A percentile compares a stretch with the other conserved stretches of the same genome.
Evolutionary conservation across 2,329 filamentous ascomycete genomes (phyloP).

Genomic region (Sporothrix globosa): DNA sequence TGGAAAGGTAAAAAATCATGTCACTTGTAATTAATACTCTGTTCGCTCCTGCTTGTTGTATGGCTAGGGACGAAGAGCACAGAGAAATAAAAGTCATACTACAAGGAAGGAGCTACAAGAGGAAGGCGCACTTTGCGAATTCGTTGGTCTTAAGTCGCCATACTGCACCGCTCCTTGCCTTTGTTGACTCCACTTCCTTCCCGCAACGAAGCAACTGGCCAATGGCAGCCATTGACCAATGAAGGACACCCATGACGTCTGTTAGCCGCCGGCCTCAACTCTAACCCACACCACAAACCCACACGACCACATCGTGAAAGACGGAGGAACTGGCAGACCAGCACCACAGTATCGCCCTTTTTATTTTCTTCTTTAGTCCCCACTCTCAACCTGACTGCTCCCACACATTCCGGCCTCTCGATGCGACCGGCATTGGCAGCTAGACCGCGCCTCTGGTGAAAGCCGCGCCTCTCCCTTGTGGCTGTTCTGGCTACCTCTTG

Average conservation of each 20-base stretch:
- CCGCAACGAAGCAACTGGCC: neutral
- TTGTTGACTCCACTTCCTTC: slow-evolving; percentile 3
- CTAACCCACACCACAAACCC: neutral
- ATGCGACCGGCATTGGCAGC: slow-evolving; percentile 10
- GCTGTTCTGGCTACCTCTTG: neutral
- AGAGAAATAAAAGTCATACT: too few species aligned
- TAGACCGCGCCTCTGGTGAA: neutral
- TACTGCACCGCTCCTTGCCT: neutral
- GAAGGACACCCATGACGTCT: neutral
- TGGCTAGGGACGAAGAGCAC: too few species aligned
- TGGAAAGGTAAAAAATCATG: neutral
- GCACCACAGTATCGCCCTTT: neutral
- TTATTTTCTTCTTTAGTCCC: neutral
- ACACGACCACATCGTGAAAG: slow-evolving; percentile 11
- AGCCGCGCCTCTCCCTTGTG: neutral
- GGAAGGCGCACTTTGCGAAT: neutral
- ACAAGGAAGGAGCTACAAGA: neutral
- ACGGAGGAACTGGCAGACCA: slow-evolving; percentile 17
- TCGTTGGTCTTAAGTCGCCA: too few species aligned
- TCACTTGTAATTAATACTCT: neutral
- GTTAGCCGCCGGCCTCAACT: slow-evolving; percentile 23
- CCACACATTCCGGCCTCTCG: slow-evolving; percentile 6
- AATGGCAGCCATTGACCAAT: slow-evolving; percentile 26
- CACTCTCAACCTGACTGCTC: neutral
- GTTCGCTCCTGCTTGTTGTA: too few species aligned